A percentile compares a stretch with the other conserved stretches of the same genome.
phyloP scores from a whole-genome alignment of 2,329 filamentous ascomycete species.

The Alternaria sp. region DNA sequence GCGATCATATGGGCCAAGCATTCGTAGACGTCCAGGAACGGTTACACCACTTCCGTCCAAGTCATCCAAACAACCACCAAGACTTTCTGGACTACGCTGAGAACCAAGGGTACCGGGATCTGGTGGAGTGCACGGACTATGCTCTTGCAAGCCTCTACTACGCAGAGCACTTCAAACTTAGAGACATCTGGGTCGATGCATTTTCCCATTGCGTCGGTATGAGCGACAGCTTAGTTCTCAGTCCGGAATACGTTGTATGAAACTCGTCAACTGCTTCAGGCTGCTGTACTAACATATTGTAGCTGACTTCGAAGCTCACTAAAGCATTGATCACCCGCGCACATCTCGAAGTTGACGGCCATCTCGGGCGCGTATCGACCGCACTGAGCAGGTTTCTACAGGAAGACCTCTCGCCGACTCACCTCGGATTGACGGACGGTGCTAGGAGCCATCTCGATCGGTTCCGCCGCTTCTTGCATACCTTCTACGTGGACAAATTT shows the following conservation, averaged over 20 bases:
- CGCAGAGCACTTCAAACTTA: conserved; percentile 69
- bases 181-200: conserved; percentile 72
- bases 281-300: neutral
- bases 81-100: conserved; percentile 72
- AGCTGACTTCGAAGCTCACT: conserved; percentile 58
- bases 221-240: conserved; percentile 65
- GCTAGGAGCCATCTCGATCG: conserved; percentile 72
- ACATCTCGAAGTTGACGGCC: conserved; percentile 68
- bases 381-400: conserved; percentile 73
- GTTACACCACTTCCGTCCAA: conserved; percentile 66
- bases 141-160: conserved; percentile 71
- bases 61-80: conserved; percentile 61
- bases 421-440: conserved; percentile 68
- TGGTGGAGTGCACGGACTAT: conserved; percentile 70
- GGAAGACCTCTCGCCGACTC: conserved; percentile 70
- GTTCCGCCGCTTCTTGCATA: conserved; percentile 72
- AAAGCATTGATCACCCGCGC: conserved; percentile 70
- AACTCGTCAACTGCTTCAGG: conserved; percentile 1
- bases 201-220: conserved; percentile 82
- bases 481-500: conserved; percentile 70
- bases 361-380: conserved; percentile 63
- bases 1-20: conserved; percentile 67
- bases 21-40: conserved; percentile 69
- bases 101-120: conserved; percentile 71
- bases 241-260: conserved; percentile 67